Base-by-base conservation (phyloP, 768 basidiomycete species). In the Auriscalpium vulgare region DNA sequence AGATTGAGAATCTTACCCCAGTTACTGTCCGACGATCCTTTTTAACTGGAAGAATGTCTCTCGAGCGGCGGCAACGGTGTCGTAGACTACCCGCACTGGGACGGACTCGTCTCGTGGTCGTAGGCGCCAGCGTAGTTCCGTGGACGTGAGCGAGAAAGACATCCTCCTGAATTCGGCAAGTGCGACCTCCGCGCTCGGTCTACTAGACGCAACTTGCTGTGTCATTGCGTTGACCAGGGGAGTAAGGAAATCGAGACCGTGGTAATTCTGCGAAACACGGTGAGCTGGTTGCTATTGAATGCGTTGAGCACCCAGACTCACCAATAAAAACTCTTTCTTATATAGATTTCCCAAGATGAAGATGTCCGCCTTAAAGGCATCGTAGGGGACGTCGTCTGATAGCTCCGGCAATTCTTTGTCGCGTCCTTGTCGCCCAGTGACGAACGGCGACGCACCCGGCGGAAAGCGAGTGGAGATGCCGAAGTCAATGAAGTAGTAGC, bases 401-500 rank as follows among this genome's bases (percentile, higher is more conserved):
- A 68, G 53, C 43, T 69, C 68, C 0, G 66, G 68, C 2, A 65
- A 57, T 0, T 62, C 60, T 43, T 61, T 43, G 35, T 67, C 68
- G 10, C 61, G 54, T 0, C 66, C 66, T 5, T 62, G 38, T 23
- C 40, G 36, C 0, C 66, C 68, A 2, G 59, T 8, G 2, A 63
- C 59, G 1, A 58, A 37, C 0, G 56, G 51, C 4, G 56, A 37
- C 14, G 45, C 50, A 63, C 65, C 58, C n/a, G 36, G 36, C 1
- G 50, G 38, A 36, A 64, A 61, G 2, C 61, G 54, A 54, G 56
- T 44, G 56, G 71, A 47, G 19, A 59, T 60, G 10, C 70, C 72
- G 54, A 70, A 75, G 37, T 72, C 73, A 46, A 74, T 65, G 45
- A 73, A 72, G 46, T 69, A 69, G 60, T 75, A 75, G 8, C 69